These are phyloP conservation scores for Sphaceloma murrayae DNA, from an alignment of 2,329 filamentous ascomycete species.

Conservation along the genomic window DNA sequence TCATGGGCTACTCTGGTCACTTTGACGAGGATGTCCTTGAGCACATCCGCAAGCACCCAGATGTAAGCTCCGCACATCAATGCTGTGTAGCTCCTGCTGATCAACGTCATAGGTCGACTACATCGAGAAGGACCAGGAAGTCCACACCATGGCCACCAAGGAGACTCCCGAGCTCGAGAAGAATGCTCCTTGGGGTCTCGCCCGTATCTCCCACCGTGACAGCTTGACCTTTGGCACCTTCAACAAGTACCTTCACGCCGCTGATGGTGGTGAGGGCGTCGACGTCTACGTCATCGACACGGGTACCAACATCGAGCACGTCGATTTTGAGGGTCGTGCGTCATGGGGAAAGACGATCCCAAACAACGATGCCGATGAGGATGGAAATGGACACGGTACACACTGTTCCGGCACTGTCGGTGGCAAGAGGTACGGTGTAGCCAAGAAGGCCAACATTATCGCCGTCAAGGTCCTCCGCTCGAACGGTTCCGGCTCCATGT, in stretches of 20 bases:
- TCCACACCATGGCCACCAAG: slow-evolving; percentile 60
- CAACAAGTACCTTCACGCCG: slow-evolving; percentile 95
- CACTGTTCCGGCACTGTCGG: slow-evolving; percentile 98
- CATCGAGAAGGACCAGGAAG: slow-evolving; percentile 88
- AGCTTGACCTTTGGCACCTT: slow-evolving; percentile 80
- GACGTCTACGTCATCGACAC: slow-evolving; percentile 99
- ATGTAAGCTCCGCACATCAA: slow-evolving; percentile 92
- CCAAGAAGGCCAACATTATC: slow-evolving; percentile 95
- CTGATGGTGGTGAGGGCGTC: slow-evolving; percentile 88
- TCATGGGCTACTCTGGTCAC: slow-evolving; percentile 90
- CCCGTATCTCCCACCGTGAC: slow-evolving; percentile 92
- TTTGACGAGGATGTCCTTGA: slow-evolving; percentile 91
- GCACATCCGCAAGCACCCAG: slow-evolving; percentile 85
- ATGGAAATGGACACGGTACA: slow-evolving; percentile 97
- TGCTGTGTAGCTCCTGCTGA: background rate
- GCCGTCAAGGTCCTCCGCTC: slow-evolving; percentile 97
- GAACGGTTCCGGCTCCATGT: slow-evolving; percentile 97
- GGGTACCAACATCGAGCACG: slow-evolving; percentile 85
- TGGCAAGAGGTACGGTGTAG: slow-evolving; percentile 98
- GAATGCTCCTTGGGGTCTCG: slow-evolving; percentile 96
- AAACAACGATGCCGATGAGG: slow-evolving; percentile 67
- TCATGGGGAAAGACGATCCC: slow-evolving; percentile 97
- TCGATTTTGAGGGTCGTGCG: slow-evolving; percentile 94
- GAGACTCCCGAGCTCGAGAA: slow-evolving; percentile 58
- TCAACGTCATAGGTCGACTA: slow-evolving; percentile 67